Percentiles rank a stretch among this genome's conserved stretches.
Conservation (phyloP, 495 filamentous ascomycete genomes). For the Clohesyomyces aquaticus region DNA sequence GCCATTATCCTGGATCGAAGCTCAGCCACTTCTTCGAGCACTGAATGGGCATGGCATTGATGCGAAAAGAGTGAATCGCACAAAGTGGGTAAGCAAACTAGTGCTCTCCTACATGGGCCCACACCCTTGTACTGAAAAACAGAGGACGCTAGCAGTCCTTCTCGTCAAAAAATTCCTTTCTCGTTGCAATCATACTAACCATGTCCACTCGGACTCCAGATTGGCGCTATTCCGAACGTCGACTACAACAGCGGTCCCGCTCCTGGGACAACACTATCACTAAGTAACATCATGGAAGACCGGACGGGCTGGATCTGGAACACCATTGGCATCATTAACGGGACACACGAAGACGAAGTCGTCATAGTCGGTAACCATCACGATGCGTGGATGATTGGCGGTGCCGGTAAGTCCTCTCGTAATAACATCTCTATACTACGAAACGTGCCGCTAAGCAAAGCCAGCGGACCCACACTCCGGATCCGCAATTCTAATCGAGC, state of each 20-base stretch:
- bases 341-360: constrained; percentile 43
- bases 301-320: constrained; percentile 42
- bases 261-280: constrained; percentile 34
- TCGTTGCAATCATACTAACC: too few species aligned
- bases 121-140: too few species aligned
- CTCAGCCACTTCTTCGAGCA: constrained; percentile 42
- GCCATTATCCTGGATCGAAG: constrained; percentile 44
- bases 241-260: constrained; percentile 42
- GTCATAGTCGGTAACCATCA: constrained; percentile 46
- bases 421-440: too few species aligned
- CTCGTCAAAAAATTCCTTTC: too few species aligned
- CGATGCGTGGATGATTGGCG: constrained; percentile 51
- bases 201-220: too few species aligned
- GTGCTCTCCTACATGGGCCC: too few species aligned
- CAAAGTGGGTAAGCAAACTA: constrained; percentile 42
- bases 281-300: constrained; percentile 43
- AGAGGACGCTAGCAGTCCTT: too few species aligned
- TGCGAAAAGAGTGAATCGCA: constrained; percentile 40
- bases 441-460: too few species aligned
- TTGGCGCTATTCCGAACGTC: constrained; percentile 41
- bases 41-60: constrained; percentile 42
- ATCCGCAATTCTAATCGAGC: constrained; percentile 50
- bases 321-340: constrained; percentile 46
- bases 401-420: too few species aligned
- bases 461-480: constrained; percentile 54